Base-by-base conservation (phyloP, 768 basidiomycete species). In the Lentinula boryana region DNA sequence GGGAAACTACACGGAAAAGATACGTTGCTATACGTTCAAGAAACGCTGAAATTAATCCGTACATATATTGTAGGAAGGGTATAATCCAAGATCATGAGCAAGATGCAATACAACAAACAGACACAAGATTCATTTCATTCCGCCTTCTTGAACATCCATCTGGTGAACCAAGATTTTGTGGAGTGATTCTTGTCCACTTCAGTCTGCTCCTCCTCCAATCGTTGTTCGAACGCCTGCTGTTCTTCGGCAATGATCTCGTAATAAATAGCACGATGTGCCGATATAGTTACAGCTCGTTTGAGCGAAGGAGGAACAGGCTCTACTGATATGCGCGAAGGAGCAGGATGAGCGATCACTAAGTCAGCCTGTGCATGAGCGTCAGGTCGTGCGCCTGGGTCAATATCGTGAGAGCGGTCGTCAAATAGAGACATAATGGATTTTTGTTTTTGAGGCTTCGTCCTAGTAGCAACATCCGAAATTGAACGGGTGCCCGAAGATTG, bases 191-290 rank as follows among this genome's bases (percentile, higher is more conserved):
- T 78, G 36, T 76, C 72, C 38, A 76, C 80, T 64, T 84, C 80
- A 9, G 74, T 76, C 65, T 82, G 72, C 70, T 89, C 87, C 51
- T 79, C 78, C 65, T 83, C 77, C 53, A 84, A 66, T 49, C 82
- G 74, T 63, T 83, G 77, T 35, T 77, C 76, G 31, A 82, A 72
- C 4, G 81, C 87, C 15, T 81, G 75, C 62, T 81, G 77, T 70
- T 90, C 89, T 69, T 91, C 88, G 41, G 83, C 86, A 43, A 89
- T 76, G 44, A 88, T 83, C 65, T 91, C 89, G 50, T 82, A 80
- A 55, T 81, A 76, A 44, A 90, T 85, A 9, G 87, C 89, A 62
- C 86, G 79, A 8, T 81, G 80, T 4, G 84, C 76, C 15, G 85
- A 79, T n/a, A 87, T 72, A 62, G 78, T 81, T 21, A 71, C 73